These are phyloP conservation scores for Linnemannia hyalina DNA, from an alignment of 192 early-diverging fungal species.

Conservation along the genomic window DNA sequence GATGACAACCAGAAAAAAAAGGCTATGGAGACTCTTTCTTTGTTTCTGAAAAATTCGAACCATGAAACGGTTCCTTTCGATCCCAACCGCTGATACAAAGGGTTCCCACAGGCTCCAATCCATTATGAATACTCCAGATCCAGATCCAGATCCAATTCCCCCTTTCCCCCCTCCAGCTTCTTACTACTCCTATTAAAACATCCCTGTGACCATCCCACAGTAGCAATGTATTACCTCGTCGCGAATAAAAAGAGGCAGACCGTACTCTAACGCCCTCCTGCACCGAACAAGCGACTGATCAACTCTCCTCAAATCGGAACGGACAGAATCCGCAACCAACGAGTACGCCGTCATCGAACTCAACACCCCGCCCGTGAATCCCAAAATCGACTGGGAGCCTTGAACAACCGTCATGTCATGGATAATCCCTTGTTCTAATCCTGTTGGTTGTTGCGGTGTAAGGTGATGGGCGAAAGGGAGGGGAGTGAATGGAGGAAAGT, in stretches of 20 bases:
- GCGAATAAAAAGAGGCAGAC: constrained; percentile 52
- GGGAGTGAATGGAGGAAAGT: not conserved
- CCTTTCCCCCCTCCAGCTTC: too few species aligned
- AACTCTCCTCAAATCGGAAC: constrained; percentile 16
- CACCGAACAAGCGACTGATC: constrained; percentile 35
- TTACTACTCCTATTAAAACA: too few species aligned
- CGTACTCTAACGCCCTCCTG: constrained; percentile 47
- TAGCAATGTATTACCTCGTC: constrained; percentile 30
- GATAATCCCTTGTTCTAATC: not conserved
- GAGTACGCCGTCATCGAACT: constrained; percentile 52
- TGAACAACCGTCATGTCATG: constrained; percentile 57
- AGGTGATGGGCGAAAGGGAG: not conserved
- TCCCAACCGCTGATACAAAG: too few species aligned
- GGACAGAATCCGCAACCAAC: constrained; percentile 32
- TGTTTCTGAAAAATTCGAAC: too few species aligned
- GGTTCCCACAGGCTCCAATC: too few species aligned
- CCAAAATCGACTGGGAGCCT: constrained; percentile 54
- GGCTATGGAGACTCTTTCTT: too few species aligned
- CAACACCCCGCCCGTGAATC: constrained; percentile 52
- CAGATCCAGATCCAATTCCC: too few species aligned
- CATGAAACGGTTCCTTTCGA: too few species aligned
- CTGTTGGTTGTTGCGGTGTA: not conserved
- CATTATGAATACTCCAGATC: too few species aligned
- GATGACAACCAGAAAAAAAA: too few species aligned
- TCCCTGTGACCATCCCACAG: too few species aligned